A percentile compares a stretch with the other conserved stretches of the same genome.
Evolutionary conservation across 352 stramenopile genomes (phyloP).

Genomic region (Pythium aquatile): DNA sequence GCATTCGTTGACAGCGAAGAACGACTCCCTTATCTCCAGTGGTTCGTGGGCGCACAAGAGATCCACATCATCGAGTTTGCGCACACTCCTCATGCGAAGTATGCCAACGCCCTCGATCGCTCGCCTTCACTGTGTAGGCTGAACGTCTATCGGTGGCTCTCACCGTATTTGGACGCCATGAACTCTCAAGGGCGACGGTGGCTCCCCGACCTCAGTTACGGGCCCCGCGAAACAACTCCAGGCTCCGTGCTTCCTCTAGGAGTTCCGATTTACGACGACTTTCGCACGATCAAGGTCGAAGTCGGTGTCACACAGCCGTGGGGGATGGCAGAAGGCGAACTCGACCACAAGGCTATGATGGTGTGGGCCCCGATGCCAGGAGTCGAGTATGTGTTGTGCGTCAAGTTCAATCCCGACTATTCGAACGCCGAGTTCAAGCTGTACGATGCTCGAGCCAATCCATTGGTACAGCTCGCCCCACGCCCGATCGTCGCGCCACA

Average conservation of each 20-base stretch:
- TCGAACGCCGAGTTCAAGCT: conserved; percentile 40
- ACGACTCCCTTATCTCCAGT: conserved; percentile 33
- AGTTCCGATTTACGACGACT: conserved; percentile 36
- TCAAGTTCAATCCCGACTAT: conserved; percentile 38
- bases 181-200: conserved; percentile 34
- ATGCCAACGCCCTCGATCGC: conserved; percentile 12
- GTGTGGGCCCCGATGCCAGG: conserved; percentile 37
- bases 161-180: conserved; percentile 13
- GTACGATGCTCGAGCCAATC: conserved; percentile 37
- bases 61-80: conserved; percentile 45
- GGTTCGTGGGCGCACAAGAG: conserved; percentile 34
- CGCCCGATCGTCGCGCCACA: conserved; percentile 35
- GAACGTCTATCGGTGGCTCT: conserved; percentile 20
- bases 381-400: conserved; percentile 43
- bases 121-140: conserved; percentile 6
- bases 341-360: conserved; percentile 38
- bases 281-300: conserved; percentile 39
- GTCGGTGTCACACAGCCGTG: conserved; percentile 37
- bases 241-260: conserved; percentile 34
- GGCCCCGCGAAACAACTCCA: conserved; percentile 30
- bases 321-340: conserved; percentile 36
- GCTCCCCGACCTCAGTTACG: conserved; percentile 35
- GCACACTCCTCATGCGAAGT: conserved; percentile 26
- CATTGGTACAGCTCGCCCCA: conserved; percentile 32
- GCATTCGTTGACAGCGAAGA: conserved; percentile 33